phyloP scores from a whole-genome alignment of 305 asterid genomes.

The Fraxinus baroniana region DNA sequence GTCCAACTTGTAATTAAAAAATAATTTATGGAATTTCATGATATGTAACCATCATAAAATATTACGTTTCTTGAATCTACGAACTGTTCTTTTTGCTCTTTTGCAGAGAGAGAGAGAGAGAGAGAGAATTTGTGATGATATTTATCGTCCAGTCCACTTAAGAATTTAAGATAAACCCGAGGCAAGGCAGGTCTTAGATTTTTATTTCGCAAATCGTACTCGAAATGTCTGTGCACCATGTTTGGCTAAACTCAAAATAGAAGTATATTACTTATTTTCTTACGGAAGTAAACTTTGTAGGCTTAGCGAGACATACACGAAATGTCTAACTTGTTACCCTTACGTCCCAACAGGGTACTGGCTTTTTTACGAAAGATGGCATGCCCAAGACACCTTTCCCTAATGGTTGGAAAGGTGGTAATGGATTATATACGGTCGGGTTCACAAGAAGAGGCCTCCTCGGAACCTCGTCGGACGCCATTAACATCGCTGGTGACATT shows the following conservation, averaged over 20 bases:
- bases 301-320: background rate
- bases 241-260: background rate
- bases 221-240: background rate
- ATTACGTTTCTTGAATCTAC: conserved; percentile 31
- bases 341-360: conserved; percentile 44
- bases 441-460: conserved; percentile 85
- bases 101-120: conserved; percentile 7
- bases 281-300: background rate
- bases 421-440: conserved; percentile 84
- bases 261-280: background rate
- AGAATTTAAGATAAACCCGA: background rate
- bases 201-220: background rate
- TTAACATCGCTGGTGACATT: conserved; percentile 58
- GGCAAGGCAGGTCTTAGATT: background rate
- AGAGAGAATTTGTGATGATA: background rate
- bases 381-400: conserved; percentile 88
- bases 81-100: conserved; percentile 21
- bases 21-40: conserved; percentile 37
- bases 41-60: conserved; percentile 51
- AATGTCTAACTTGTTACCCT: background rate
- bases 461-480: conserved; percentile 81
- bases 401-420: conserved; percentile 83
- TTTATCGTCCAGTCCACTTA: background rate
- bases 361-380: conserved; percentile 79
- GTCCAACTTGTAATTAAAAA: conserved; percentile 27